These are phyloP conservation scores for Prunella vulgaris DNA, from an alignment of 257 asterid genomes.

Conservation along the genomic window DNA sequence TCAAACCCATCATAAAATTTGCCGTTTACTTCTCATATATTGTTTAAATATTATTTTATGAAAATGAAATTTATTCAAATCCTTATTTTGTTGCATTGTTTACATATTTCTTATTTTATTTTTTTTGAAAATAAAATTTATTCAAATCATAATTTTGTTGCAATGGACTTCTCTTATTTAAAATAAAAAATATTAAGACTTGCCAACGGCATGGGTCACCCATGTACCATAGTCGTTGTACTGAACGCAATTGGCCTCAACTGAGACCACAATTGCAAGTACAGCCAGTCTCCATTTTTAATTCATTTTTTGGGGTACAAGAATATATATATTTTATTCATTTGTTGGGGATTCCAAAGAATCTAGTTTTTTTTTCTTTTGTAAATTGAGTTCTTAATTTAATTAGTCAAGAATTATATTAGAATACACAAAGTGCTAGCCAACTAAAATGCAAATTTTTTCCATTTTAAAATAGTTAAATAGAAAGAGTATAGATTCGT, in stretches of 20 bases:
- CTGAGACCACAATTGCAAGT: not conserved
- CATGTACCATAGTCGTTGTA: conserved; percentile 1
- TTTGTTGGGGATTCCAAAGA: conserved; percentile 28
- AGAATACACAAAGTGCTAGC: not conserved
- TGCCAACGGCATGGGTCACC: conserved; percentile 35
- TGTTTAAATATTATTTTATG: no score
- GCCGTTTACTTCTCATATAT: no score
- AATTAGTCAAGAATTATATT: not conserved
- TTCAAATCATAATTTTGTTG: no score
- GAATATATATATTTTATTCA: conserved; percentile 13
- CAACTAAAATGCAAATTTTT: no score
- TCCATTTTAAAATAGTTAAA: no score
- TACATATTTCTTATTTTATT: no score
- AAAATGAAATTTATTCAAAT: no score
- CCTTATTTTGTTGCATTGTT: no score
- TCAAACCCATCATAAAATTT: no score
- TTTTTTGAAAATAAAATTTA: no score
- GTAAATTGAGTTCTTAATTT: not conserved
- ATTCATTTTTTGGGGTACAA: conserved; percentile 33
- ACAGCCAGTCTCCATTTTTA: not conserved
- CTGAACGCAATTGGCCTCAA: not conserved
- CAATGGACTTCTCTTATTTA: no score
- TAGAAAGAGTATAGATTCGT: no score
- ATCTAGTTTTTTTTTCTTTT: not conserved
- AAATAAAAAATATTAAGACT: not conserved